Base-by-base conservation (phyloP, 1,284 basidiomycete genomes). In the Ceratobasidium sp. region DNA sequence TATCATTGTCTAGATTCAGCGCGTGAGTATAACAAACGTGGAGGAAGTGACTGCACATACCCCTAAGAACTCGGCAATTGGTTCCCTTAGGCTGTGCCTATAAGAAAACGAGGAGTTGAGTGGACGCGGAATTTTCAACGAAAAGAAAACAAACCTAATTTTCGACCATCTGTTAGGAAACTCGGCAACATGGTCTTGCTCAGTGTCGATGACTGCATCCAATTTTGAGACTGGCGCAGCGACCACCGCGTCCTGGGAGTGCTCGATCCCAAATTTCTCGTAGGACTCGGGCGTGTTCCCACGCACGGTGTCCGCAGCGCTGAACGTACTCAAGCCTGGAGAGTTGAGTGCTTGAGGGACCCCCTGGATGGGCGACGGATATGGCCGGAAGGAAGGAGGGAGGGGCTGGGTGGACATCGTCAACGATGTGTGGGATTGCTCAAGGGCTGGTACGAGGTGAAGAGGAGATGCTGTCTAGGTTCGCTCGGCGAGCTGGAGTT, bases 31-130 rank as follows among this genome's bases (percentile, higher is more conserved):
- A 13, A 19, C 13, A 19, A 8, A n/a, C 11, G 5, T 16, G 43
- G 14, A 3, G 22, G 13, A 58, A n/a, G 22, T 58, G 9, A 64
- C 34, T 51, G 13, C 6, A 37, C 69, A n/a, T 53, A 72, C 69
- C 51, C 89, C 90, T 56, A 91, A 80, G 78, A 91, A 90, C 80
- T 92, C 91, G 6, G 90, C 91, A 43, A 84, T 84, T 22, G 89
- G 86, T 80, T 92, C 90, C 75, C 88, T 84, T 56, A 91, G 79
- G 27, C 6, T 37, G 34, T 59, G 56, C 34, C 56, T 59, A 34
- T 54, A 27, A 31, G 27, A 27, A 29, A 29, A 29, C 53, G 29
- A 16, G 34, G n/a, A 59, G 16, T n/a, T 34, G 22, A 16, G n/a
- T 22, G 31, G 34, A 14, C 48, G 29, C 11, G n/a, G 4, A 24